Conservation (phyloP, 202 grass and related monocot genomes). For the Sporobolus alterniflorus region DNA sequence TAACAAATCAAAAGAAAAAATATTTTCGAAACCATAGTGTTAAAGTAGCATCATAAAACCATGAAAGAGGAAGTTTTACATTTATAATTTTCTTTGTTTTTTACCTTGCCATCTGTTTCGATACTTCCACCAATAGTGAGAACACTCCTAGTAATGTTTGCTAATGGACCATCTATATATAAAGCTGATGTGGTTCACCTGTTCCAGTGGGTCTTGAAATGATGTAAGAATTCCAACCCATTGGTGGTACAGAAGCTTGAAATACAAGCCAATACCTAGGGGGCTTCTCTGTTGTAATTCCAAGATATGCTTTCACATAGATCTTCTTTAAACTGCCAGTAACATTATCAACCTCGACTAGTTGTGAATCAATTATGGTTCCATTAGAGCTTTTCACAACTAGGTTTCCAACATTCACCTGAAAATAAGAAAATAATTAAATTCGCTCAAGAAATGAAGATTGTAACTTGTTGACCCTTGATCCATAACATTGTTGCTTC, state of each 20-base stretch:
- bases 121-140: not conserved
- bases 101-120: not conserved
- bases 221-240: constrained; percentile 91
- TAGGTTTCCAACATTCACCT: constrained; percentile 77
- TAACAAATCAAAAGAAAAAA: not conserved
- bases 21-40: not conserved
- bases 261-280: constrained; percentile 94
- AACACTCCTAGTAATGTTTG: constrained; percentile 9
- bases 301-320: constrained; percentile 90
- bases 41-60: not conserved
- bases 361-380: constrained; percentile 65
- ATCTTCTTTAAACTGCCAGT: constrained; percentile 72
- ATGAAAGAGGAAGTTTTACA: not conserved
- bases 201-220: constrained; percentile 53
- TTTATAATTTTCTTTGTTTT: not conserved
- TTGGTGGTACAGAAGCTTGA: constrained; percentile 75
- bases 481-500: not conserved
- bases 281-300: constrained; percentile 52
- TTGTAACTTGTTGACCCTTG: not conserved
- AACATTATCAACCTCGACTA: constrained; percentile 75
- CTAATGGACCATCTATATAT: not conserved
- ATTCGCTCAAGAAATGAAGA: constrained; percentile 6
- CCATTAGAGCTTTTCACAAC: constrained; percentile 70
- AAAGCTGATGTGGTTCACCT: constrained; percentile 46
- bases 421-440: constrained; percentile 32